Evolutionary conservation across 768 basidiomycete genomes (phyloP), one percentile per base, ranked within the genome.

Genomic region (Boletus tylopilopsis): DNA sequence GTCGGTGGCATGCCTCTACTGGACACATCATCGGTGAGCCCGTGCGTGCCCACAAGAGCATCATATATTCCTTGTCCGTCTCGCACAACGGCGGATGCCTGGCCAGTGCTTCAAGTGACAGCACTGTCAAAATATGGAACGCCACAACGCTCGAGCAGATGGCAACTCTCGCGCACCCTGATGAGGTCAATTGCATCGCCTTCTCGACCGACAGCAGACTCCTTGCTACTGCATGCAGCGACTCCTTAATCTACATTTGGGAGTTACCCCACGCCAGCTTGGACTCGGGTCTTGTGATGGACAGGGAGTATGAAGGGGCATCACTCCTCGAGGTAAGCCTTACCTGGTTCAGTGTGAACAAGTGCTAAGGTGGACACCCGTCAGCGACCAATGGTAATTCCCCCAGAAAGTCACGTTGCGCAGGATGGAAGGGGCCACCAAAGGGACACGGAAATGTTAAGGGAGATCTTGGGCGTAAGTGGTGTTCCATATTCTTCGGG

Each of bases 151-250:
- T 64, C 16, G 58, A 64, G 29, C 58, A 58, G 37, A 45, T 64
- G 47, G 64, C 64, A 19, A 49, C 43, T 33, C 43, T 64, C 23
- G 39, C 27, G 24, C 63, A 64, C 38, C 56, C 55, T 6, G 44
- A 66, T 22, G 63, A 64, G 30, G 65, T 68, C 39, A 61, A 61
- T 18, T 68, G 58, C 21, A 38, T 64, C 42, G 32, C 66, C 38
- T 69, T 69, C 51, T 67, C 66, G 3, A 23, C 44, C 41, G 66
- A 70, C 53, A 62, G 61, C 45, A 48, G 64, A 48, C 57, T 56
- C 44, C 42, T 67, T n/a, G 66, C 68, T 18, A 68, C 66, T 7
- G 64, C 62, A 21, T 66, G 67, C 37, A 64, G 58, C 38, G 64
- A 66, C 41, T 58, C 65, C 35, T 29, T 42, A 13, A 30, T 70